Base-by-base conservation (phyloP, 2,329 filamentous ascomycete genomes). In the Torrubiella hemipterigena region DNA sequence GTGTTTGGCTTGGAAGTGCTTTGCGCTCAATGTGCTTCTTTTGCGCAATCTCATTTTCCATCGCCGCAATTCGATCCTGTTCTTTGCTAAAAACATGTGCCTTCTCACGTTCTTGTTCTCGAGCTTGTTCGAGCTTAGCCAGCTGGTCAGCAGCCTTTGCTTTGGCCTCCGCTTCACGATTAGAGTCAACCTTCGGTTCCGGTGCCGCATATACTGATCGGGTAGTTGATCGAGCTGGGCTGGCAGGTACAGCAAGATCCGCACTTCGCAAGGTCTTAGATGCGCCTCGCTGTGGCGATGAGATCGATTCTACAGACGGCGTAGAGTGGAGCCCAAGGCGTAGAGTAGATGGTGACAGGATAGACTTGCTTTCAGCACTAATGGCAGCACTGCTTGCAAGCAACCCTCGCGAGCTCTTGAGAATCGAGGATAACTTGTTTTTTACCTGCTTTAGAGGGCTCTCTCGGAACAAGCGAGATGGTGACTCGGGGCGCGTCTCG, bases 391-490 rank as follows among this genome's bases (percentile, higher is more conserved):
- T 89, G 42, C 81, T 93, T 13, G 80, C 84, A 39, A 95, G 78
- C 29, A 95, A 71, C 11, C 80, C 83, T 52, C 82, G 89, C 4
- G 87, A 91, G 33, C 79, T 82, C 55, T 86, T 87, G 44, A 95
- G 65, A 37, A 94, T 86, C 8, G 87, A 93, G 28, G 89, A 93
- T 29, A 96, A 65, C 51, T 86, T 93, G 48, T 82, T 84, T 59
- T 94, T 96, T 17, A 91, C 87, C 31, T 91, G 85, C 54, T 87
- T 94, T 36, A 95, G 56, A 5, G 85, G 85, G 36, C 81, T 89
- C 42, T 93, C 86, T 7, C 67, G 64, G 44, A 72, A 63, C 29
- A 51, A 59, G 33, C 71, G 59, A 5, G 67, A 63, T 0, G 71
- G 70, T 2, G 73, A 76, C 42, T 73, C 75, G 3, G 59, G 51